Evolutionary conservation across 2,329 filamentous ascomycete genomes (phyloP).

Genomic region (Pestalotiopsis sp.): DNA sequence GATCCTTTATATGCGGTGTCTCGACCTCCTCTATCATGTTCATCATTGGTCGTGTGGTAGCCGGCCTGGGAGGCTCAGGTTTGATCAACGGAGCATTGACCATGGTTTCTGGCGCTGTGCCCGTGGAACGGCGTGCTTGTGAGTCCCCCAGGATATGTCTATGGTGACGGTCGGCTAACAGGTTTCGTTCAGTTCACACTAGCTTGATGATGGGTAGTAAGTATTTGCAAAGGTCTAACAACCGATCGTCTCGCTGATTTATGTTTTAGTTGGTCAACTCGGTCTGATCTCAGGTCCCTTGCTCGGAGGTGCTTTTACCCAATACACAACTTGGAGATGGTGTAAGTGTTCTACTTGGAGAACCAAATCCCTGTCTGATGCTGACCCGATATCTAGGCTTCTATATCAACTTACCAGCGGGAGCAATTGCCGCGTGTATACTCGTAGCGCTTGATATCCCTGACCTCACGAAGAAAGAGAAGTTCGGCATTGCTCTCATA

Average conservation of each 20-base stretch:
- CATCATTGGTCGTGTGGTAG: conserved; percentile 55
- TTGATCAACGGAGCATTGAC: conserved; percentile 52
- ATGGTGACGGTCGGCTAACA: not conserved
- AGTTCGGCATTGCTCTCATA: conserved; percentile 16
- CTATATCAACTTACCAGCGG: conserved; percentile 49
- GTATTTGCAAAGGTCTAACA: not conserved
- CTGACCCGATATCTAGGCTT: conserved; percentile 32
- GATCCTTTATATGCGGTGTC: conserved; percentile 52
- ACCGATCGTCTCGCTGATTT: not conserved
- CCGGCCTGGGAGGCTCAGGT: conserved; percentile 52
- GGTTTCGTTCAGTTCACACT: conserved; percentile 8
- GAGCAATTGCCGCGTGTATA: conserved; percentile 32
- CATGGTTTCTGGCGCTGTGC: conserved; percentile 44
- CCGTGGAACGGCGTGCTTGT: conserved; percentile 40
- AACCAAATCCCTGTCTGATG: no score
- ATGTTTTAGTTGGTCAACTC: conserved; percentile 37
- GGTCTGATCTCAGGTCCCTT: conserved; percentile 50
- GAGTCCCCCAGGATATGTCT: not conserved
- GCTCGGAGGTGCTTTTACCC: conserved; percentile 45
- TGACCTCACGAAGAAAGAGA: conserved; percentile 32
- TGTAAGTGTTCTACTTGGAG: conserved; percentile 30
- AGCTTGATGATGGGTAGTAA: conserved; percentile 20
- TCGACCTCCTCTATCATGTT: conserved; percentile 50
- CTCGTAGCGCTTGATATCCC: conserved; percentile 38
- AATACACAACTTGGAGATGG: conserved; percentile 47